Base-by-base conservation (phyloP, 1,139 yeast species). In the Sugiyamaella pinicola region DNA sequence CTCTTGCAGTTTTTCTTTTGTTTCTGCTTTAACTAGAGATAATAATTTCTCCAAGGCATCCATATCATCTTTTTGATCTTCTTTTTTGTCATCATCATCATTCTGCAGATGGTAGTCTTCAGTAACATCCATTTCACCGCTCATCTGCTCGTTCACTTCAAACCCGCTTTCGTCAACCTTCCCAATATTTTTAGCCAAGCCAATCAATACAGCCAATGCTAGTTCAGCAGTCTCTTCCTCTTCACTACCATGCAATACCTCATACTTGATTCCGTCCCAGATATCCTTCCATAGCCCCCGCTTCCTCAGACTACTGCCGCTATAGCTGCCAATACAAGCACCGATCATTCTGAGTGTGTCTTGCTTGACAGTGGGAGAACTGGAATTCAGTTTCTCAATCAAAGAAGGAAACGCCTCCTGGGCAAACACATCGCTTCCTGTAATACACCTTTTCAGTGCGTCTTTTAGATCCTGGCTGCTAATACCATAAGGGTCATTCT, bases 221-320 rank as follows among this genome's bases (percentile, higher is more conserved):
- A 78, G 67, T 17, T 62, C 70, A 10, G 68, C 65, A 15, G 72
- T 63, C 41, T 73, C 76, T 41, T 78, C 79, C 33, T 74, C 79
- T 29, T 75, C 75, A 34, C 85, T 87, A 44, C 84, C 83, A 67
- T 91, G 96, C 55, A 91, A 74, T 22, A 93, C 78, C 65, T 93
- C 97, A 66, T 82, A 90, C 65, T 91, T 93, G 49, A 93, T 73
- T 0, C 96, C 89, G 60, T 87, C 86, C 96, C 97, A 93, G 6
- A 93, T 65, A 1, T 84, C 79, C 24, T 80, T 68, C 91, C 96
- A 90, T 64, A 80, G 77, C 7, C 26, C 31, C 4, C 6, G 19
- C 22, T 28, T 13, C n/a, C 26, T 26, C 18, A 46, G 10, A 18
- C 44, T 29, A 10, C 74, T 75, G 0, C 71, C 62, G 0, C 79